phyloP scores from a whole-genome alignment of 202 grass and related monocot genomes.

The Dendrocalamus latiflorus region DNA sequence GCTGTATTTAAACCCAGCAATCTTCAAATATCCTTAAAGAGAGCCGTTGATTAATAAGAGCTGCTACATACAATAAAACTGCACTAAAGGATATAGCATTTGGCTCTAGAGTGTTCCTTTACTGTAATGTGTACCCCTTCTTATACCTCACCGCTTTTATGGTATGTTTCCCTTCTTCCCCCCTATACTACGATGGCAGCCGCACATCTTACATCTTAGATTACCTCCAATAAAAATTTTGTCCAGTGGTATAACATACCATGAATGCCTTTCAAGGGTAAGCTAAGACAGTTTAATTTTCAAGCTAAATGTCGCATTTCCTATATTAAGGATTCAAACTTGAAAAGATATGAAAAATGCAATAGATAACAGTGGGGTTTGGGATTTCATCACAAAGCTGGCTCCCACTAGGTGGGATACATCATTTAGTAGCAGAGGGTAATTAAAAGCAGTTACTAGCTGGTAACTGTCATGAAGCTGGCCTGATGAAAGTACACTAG shows the following conservation, averaged over 20 bases:
- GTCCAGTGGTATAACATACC: not conserved
- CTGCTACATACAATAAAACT: not conserved
- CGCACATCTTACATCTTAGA: not conserved
- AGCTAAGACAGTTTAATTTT: not conserved
- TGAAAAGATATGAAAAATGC: not conserved
- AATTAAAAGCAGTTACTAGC: not conserved
- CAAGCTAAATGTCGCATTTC: not conserved
- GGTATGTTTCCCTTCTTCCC: not conserved
- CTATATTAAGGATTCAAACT: not conserved
- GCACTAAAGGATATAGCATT: not conserved
- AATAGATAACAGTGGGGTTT: not conserved
- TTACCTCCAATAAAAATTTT: not conserved
- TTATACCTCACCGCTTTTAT: not conserved
- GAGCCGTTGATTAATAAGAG: not conserved
- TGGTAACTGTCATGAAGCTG: not conserved
- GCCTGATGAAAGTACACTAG: not conserved
- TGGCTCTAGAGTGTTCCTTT: not conserved
- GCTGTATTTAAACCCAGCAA: not conserved
- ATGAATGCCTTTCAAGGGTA: not conserved
- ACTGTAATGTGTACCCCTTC: not conserved
- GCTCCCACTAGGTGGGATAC: not conserved
- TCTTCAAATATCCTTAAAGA: not conserved
- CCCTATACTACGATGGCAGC: not conserved
- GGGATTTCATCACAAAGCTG: not conserved
- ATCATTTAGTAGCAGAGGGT: not conserved